Percentiles rank a stretch among this genome's conserved stretches.
phyloP scores from a whole-genome alignment of 352 stramenopile species.

The Globisporangium recalcitrans region DNA sequence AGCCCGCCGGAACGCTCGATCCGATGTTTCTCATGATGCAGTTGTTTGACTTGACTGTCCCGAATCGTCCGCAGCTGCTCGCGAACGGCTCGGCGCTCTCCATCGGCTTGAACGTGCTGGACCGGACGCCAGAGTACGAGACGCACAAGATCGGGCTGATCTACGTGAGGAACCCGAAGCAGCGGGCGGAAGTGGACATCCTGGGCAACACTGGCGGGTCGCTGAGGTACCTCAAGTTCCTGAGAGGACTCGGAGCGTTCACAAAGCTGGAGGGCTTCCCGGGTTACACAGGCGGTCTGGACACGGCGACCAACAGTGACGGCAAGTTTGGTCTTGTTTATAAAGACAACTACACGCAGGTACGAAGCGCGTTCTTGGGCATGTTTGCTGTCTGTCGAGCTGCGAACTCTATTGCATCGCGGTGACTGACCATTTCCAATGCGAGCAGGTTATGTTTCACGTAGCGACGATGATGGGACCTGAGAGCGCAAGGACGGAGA shows the following conservation, averaged over 20 bases:
- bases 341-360: constrained; percentile 61
- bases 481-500: not conserved
- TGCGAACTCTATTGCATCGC: not conserved
- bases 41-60: constrained; percentile 60
- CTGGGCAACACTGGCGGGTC: constrained; percentile 66
- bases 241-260: constrained; percentile 62
- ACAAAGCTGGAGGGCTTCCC: constrained; percentile 58
- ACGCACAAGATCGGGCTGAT: constrained; percentile 86
- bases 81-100: constrained; percentile 43
- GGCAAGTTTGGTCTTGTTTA: constrained; percentile 74
- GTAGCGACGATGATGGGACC: constrained; percentile 82
- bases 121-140: constrained; percentile 77
- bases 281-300: constrained; percentile 74
- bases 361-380: constrained; percentile 22
- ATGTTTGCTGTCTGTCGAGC: not conserved
- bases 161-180: constrained; percentile 58
- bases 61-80: constrained; percentile 57
- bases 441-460: constrained; percentile 76
- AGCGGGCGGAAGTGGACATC: constrained; percentile 63
- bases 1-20: constrained; percentile 27
- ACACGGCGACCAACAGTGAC: constrained; percentile 61
- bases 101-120: constrained; percentile 67
- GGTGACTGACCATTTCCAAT: constrained; percentile 1
- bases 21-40: constrained; percentile 81
- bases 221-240: constrained; percentile 66